A percentile compares a stretch with the other conserved stretches of the same genome.
Conservation (phyloP, 2,329 filamentous ascomycete species). For the Aspergillus melleus region DNA sequence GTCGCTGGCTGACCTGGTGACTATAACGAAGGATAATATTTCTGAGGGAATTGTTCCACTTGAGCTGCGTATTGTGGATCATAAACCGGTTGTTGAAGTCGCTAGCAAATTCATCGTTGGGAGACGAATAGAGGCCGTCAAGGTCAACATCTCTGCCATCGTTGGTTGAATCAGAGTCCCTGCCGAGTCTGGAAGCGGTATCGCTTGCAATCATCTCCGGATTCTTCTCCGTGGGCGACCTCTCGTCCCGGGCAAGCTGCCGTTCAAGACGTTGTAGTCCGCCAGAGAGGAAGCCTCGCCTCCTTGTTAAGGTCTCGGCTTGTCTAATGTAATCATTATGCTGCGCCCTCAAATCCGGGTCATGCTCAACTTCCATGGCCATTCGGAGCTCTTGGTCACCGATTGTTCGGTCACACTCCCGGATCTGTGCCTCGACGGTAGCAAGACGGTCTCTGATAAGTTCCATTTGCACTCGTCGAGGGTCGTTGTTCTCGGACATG, state of each 20-base stretch:
- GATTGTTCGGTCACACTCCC: conserved; percentile 69
- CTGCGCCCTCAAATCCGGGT: conserved; percentile 41
- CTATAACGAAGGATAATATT: conserved; percentile 98
- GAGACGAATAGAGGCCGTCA: conserved; percentile 64
- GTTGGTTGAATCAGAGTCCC: conserved; percentile 46
- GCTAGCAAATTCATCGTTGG: conserved; percentile 78
- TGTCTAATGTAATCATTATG: conserved; percentile 57
- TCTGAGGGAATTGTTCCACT: conserved; percentile 95
- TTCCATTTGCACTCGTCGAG: conserved; percentile 81
- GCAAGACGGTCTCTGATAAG: conserved; percentile 79
- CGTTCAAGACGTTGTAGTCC: conserved; percentile 61
- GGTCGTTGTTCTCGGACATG: conserved; percentile 89
- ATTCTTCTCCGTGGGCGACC: conserved; percentile 51
- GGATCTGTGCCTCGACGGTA: conserved; percentile 75
- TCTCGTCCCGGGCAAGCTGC: conserved; percentile 43
- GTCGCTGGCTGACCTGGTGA: conserved; percentile 92
- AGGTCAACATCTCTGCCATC: conserved; percentile 55
- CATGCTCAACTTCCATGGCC: conserved; percentile 56
- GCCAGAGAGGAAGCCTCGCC: conserved; percentile 59
- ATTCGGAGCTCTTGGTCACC: conserved; percentile 71
- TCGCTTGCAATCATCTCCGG: conserved; percentile 24
- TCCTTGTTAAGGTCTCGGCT: conserved; percentile 56
- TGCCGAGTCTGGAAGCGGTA: conserved; percentile 28
- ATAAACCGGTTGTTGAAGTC: conserved; percentile 99
- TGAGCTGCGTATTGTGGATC: conserved; percentile 94